phyloP scores from a whole-genome alignment of 2,329 filamentous ascomycete species.

The Calonectria hongkongensis region DNA sequence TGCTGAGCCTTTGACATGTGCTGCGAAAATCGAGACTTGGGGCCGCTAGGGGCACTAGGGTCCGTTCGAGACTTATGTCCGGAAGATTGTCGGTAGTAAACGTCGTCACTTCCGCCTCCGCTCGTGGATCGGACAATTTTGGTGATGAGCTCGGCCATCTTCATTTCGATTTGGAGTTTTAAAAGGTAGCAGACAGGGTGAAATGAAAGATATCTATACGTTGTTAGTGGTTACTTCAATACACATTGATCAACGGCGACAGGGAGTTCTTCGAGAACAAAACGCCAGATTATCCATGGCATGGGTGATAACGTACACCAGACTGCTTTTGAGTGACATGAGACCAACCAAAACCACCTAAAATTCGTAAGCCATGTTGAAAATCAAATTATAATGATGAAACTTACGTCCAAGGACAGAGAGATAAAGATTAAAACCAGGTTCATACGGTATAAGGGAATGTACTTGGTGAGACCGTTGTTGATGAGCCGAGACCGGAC shows the following conservation, averaged over 20 bases:
- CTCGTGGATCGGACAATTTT: slow-evolving; percentile 53
- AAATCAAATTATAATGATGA: fast-evolving
- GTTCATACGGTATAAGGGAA: slow-evolving; percentile 62
- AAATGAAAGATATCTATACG: slow-evolving; percentile 54
- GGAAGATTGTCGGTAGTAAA: slow-evolving; percentile 35
- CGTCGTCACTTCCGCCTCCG: slow-evolving; percentile 19
- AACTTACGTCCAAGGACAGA: slow-evolving; percentile 52
- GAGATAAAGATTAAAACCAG: slow-evolving; percentile 52
- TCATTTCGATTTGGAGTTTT: slow-evolving; percentile 71
- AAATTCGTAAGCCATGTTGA: not conserved
- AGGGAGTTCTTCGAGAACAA: too few species aligned
- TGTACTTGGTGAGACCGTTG: slow-evolving; percentile 69
- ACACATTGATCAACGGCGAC: too few species aligned
- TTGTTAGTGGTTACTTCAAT: slow-evolving; percentile 6
- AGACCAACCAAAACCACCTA: slow-evolving; percentile 53
- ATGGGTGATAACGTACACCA: slow-evolving; percentile 48
- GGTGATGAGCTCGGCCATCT: slow-evolving; percentile 69
- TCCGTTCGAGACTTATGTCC: slow-evolving; percentile 23
- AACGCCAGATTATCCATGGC: too few species aligned
- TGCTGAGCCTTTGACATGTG: slow-evolving; percentile 17
- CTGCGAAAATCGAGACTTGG: not conserved
- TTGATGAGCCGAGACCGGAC: slow-evolving; percentile 67
- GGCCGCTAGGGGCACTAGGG: not conserved
- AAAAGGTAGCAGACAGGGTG: slow-evolving; percentile 69
- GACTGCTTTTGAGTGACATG: slow-evolving; percentile 53